A percentile compares a stretch with the other conserved stretches of the same genome.
Conservation (phyloP, 2,329 filamentous ascomycete genomes). For the Trichoderma sp. region DNA sequence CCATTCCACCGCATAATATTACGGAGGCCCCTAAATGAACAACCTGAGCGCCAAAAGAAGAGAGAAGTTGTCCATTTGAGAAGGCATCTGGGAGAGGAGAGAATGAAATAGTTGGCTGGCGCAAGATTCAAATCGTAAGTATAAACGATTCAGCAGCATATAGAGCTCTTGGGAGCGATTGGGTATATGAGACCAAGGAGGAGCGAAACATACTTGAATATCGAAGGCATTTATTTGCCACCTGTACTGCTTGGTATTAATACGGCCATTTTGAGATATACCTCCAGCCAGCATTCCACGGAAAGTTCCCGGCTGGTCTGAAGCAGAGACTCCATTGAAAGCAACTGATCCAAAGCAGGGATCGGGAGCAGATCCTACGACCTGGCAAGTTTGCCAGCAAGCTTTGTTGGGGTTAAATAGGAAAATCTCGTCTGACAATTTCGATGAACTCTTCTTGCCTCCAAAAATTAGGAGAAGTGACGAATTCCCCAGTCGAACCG, state of each 20-base stretch:
- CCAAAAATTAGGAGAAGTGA: slow-evolving; percentile 60
- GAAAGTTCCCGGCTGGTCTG: slow-evolving; percentile 38
- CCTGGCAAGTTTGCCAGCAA: slow-evolving; percentile 51
- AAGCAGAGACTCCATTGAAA: slow-evolving; percentile 32
- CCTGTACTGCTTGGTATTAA: slow-evolving; percentile 63
- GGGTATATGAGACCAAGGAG: not conserved
- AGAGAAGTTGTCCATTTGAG: slow-evolving; percentile 27
- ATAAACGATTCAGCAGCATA: not conserved
- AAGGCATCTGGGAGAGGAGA: slow-evolving; percentile 1
- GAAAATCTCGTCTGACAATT: slow-evolving; percentile 54
- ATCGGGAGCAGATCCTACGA: slow-evolving; percentile 39
- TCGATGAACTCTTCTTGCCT: slow-evolving; percentile 56
- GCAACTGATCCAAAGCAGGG: slow-evolving; percentile 49
- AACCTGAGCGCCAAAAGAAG: slow-evolving; percentile 39
- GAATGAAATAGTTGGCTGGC: slow-evolving; percentile 36
- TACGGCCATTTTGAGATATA: slow-evolving; percentile 62
- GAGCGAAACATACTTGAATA: slow-evolving; percentile 38
- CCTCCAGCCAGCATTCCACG: slow-evolving; percentile 72
- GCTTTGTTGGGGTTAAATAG: slow-evolving; percentile 49
- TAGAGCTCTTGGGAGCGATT: not conserved
- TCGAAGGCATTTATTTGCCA: slow-evolving; percentile 59
- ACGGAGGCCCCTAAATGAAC: slow-evolving; percentile 30
- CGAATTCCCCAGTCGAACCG: slow-evolving; percentile 53
- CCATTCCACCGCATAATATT: slow-evolving; percentile 40
- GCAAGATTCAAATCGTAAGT: not conserved